phyloP scores from a whole-genome alignment of 768 basidiomycete genomes.

The Epithele typhae region DNA sequence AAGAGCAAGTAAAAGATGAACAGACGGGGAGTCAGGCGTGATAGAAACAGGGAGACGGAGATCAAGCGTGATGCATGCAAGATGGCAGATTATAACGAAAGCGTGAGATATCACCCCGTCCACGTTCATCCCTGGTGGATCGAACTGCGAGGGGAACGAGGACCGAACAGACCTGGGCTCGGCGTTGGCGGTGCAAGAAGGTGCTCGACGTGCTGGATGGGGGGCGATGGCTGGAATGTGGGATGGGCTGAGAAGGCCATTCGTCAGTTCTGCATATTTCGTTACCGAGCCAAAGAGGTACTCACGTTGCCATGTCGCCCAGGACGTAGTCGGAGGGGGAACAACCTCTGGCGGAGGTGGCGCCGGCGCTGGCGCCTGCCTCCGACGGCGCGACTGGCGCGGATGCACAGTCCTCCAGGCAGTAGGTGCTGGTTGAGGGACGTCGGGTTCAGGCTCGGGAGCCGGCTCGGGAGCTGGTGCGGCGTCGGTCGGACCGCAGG shows the following conservation, averaged over 20 bases:
- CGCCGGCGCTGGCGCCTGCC: conserved; percentile 15
- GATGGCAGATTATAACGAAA: no score
- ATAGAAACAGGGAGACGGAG: no score
- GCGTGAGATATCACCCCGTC: no score
- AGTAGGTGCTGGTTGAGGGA: conserved; percentile 16
- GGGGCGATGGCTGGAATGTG: conserved; percentile 51
- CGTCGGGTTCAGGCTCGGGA: conserved; percentile 16
- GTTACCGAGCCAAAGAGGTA: no score
- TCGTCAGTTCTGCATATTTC: no score
- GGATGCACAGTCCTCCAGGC: conserved; percentile 13
- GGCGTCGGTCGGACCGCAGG: conserved; percentile 11
- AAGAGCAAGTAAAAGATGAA: background rate
- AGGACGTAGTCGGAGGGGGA: conserved; percentile 27
- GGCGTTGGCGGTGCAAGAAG: conserved; percentile 54
- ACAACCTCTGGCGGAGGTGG: conserved; percentile 15
- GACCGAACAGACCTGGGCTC: conserved; percentile 74
- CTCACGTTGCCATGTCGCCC: conserved; percentile 42
- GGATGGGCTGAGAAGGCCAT: conserved; percentile 58
- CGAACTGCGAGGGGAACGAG: conserved; percentile 55
- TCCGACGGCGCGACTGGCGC: conserved; percentile 11
- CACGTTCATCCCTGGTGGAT: no score
- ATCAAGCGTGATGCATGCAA: no score
- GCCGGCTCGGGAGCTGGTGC: conserved; percentile 21
- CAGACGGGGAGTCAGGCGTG: no score
- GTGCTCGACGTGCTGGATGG: conserved; percentile 43